Base-by-base conservation (phyloP, 164 flowering plant species). In the Pachysandra terminalis region DNA sequence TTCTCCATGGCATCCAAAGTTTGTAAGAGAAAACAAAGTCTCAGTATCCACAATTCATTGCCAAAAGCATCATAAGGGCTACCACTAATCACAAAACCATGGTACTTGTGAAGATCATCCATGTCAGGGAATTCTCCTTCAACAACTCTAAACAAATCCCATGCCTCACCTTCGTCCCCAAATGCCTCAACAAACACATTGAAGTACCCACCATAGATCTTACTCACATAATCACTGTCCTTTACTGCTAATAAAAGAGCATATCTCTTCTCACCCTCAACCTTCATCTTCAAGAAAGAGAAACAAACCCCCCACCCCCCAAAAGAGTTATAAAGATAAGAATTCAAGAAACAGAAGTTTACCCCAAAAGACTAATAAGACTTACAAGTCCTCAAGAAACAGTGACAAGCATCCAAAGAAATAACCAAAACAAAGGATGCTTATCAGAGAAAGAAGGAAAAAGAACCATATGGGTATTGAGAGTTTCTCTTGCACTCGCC, bases 161-260 rank as follows among this genome's bases (percentile, higher is more conserved):
- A 91, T 25, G 16, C 75, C 70, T 90, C 91, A 19, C 86, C 92
- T 79, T 83, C 86, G 26, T 82, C 90, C 5, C 83, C 86, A 59
- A 84, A 86, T 3, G 90, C 84, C 12, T 79, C 77, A 22, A 85
- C 80, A 56, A 88, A 92, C 21, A 92, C 94, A 68, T 86, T 81
- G 76, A 88, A 88, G 77, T 92, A 92, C 0, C 97, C 96, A 3
- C 93, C 95, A 64, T 90, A 87, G 19, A 76, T 70, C 65, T 87
- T 84, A 82, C 81, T 85, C 76, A 84, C 97, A 66, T 86, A 90
- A 3, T 90, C 96, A 0, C 96, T 88, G 71, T 92, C 98, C 40
- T 58, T 73, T 2, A 86, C 82, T 25, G 93, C 93, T 7, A 82
- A 69, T 16, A 91, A 73, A 26, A 91, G 79, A 7, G 90, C 93